Evolutionary conservation across 2,329 filamentous ascomycete species (phyloP).

Genomic region (Curvularia hawaiiensis): DNA sequence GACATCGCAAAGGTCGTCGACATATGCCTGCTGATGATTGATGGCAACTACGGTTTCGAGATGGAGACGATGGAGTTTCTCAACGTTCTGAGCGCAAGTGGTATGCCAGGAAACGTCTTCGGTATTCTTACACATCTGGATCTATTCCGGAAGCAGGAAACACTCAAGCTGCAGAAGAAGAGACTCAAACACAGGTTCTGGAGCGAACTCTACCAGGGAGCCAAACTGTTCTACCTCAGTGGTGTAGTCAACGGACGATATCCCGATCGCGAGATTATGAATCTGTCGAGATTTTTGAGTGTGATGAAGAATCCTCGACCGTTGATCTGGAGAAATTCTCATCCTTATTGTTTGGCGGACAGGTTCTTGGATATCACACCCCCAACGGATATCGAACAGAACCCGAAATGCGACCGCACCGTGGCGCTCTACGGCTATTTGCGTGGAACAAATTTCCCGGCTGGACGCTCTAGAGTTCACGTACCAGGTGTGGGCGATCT

Average conservation of each 20-base stretch:
- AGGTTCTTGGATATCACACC: constrained; percentile 95
- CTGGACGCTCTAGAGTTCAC: constrained; percentile 84
- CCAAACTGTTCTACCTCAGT: constrained; percentile 95
- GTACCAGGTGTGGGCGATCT: constrained; percentile 92
- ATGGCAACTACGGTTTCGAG: constrained; percentile 98
- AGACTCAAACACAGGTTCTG: constrained; percentile 93
- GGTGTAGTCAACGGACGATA: constrained; percentile 97
- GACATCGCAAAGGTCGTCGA: constrained; percentile 97
- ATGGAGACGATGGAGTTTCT: constrained; percentile 99
- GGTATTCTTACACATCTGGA: constrained; percentile 96
- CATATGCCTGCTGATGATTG: constrained; percentile 96
- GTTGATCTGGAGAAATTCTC: constrained; percentile 94
- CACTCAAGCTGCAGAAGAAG: constrained; percentile 93
- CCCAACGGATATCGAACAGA: constrained; percentile 85
- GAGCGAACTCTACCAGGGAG: constrained; percentile 96
- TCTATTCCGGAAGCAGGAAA: constrained; percentile 91
- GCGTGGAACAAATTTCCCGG: constrained; percentile 90
- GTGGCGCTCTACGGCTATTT: constrained; percentile 93
- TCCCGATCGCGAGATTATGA: constrained; percentile 94
- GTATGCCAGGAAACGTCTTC: constrained; percentile 99
- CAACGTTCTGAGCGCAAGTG: constrained; percentile 88
- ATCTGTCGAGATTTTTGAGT: constrained; percentile 90
- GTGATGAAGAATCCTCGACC: constrained; percentile 99
- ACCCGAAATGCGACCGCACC: constrained; percentile 87
- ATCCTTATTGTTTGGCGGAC: constrained; percentile 92